Percentiles rank a stretch among this genome's conserved stretches.
Evolutionary conservation across 148 eudicot genomes (phyloP).

Genomic region (Rheum nobile): DNA sequence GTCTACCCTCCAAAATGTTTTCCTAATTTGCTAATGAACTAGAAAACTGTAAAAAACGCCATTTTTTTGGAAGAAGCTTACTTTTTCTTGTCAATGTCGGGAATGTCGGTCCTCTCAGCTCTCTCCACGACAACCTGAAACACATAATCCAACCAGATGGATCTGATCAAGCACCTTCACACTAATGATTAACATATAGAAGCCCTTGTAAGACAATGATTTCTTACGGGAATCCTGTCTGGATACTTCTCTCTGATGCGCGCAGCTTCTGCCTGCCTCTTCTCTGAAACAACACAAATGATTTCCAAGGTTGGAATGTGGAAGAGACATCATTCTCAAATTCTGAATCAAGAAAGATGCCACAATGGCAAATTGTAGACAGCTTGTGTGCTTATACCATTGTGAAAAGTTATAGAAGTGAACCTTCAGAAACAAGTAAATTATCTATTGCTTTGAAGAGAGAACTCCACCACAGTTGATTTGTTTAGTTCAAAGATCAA

Average conservation of each 20-base stretch:
- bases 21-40: background rate
- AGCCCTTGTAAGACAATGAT: background rate
- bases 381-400: background rate
- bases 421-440: background rate
- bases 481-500: background rate
- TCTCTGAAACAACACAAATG: slow-evolving; percentile 17
- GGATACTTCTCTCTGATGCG: slow-evolving; percentile 40
- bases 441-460: background rate
- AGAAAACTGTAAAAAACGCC: background rate
- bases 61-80: slow-evolving; percentile 11
- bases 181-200: background rate
- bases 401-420: background rate
- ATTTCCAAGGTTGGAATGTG: background rate
- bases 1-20: background rate
- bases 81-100: slow-evolving; percentile 46
- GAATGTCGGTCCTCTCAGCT: slow-evolving; percentile 35
- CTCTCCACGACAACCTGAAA: slow-evolving; percentile 41
- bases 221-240: slow-evolving; percentile 37
- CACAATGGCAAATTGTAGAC: background rate
- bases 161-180: background rate
- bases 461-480: background rate
- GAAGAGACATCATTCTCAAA: background rate
- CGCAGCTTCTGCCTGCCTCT: slow-evolving; percentile 31
- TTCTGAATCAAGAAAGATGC: background rate
- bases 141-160: background rate